Base-by-base conservation (phyloP, 2,329 filamentous ascomycete genomes). In the Claviceps paspali region DNA sequence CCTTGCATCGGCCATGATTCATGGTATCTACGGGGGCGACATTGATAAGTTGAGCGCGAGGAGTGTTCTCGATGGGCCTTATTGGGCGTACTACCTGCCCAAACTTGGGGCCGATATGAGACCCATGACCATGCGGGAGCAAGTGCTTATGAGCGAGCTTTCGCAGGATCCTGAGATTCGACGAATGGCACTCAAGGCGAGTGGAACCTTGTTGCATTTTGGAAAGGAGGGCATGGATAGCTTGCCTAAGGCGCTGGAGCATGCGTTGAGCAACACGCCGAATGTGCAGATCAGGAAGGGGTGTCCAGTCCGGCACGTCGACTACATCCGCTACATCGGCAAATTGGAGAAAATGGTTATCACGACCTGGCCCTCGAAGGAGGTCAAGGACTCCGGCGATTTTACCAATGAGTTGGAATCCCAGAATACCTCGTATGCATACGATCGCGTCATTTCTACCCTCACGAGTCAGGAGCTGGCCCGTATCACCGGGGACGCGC, bases 1-100 rank as follows among this genome's bases (percentile, higher is more conserved):
- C 48, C 38, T 94, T 14, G 59, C 76, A 6, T 94, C 85, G 5
- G 85, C 79, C 36, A 61, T 76, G 51, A 50, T 85, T 37, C 91
- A 96, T 56, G 91, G 91, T 29, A 85, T 96, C 41, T 94, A 92
- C 56, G 91, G 87, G 17, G 91, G 91, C 5, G 82, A 95, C 57
- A 74, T 93, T 33, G 76, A 82, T 54, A 70, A 79, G 52, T 64
- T 96, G 35, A 94, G 86, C 56, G 75, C 74, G 33, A 75, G 74
- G 47, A 76, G 73, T 35, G 62, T 78, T 8, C 46, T 57, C 14
- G 55, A 57, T 19, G 47, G 48, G 29, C 34, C 52, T 29, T 59
- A 52, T 42, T 54, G 49, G 47, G 44, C 39, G 11, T 51, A 52
- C 38, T 54, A 59, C 32, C 38, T 55, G 14, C 49, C 50, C 11